Evolutionary conservation across 1,284 basidiomycete genomes (phyloP), one percentile per base, ranked within the genome.

Genomic region (Irpex sp.): DNA sequence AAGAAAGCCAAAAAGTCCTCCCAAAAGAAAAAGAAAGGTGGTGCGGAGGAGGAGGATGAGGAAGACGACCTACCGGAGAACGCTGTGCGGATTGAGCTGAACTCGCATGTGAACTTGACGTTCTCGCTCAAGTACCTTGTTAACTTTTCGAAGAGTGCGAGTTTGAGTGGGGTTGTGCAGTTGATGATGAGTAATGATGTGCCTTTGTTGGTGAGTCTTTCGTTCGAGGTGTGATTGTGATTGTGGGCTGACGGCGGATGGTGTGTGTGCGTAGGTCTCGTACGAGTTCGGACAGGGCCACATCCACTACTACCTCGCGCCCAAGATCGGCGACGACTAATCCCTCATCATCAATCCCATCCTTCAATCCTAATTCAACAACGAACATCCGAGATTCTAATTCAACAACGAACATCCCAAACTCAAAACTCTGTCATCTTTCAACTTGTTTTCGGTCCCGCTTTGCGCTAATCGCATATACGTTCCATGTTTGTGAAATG

Each of bases 61-160:
- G 82, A 84, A 42, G 75, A 67, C 39, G 69, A 72, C 12, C 69
- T 69, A 16, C 75, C 82, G 3, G 72, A 74, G 7, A 82, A 79
- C 56, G 86, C 84, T 56, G 90, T 96, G 59, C 76, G 79, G 65
- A 93, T 98, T 71, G 87, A 92, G 75, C 89, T 96, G 81, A 93
- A 94, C 72, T 89, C 92, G 75, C 88, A 93, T 67, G 96, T 99
- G 66, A 88, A 88, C 48, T 81, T 99, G 60, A 98, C 95, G 1
- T 99, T 99, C 80, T 94, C 92, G 42, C 82, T 98, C 71, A 98
- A 99, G 77, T 99, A 99, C 77, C 87, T 99, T 35, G 87, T 91
- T 75, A 98, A 98, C 80, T 99, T 99, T 74, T 88, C 94, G 63
- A 99, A 98, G 82, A 94, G 92, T 64, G 82, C 91, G 0, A 83